These are phyloP conservation scores for Cadophora sp. DNA, from an alignment of 2,329 filamentous ascomycete genomes.

Conservation along the genomic window DNA sequence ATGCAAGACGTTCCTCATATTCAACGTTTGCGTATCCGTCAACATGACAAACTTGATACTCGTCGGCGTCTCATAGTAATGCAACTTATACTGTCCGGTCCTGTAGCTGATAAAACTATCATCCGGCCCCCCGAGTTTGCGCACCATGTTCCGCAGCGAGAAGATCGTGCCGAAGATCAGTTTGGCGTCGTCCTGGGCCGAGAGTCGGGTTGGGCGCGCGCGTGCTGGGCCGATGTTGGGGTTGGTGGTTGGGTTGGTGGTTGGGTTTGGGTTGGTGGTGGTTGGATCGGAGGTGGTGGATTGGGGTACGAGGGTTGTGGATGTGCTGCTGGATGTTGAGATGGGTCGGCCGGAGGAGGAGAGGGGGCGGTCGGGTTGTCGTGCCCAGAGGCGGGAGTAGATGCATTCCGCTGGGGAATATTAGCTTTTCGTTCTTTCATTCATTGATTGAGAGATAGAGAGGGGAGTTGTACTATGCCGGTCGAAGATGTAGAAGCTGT, in stretches of 20 bases:
- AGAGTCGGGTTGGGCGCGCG: constrained; percentile 43
- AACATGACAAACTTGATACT: constrained; percentile 97
- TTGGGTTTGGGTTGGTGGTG: constrained; percentile 20
- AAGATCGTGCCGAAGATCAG: constrained; percentile 97
- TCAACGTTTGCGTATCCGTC: constrained; percentile 86
- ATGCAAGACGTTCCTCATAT: constrained; percentile 92
- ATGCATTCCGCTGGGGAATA: constrained; percentile 84
- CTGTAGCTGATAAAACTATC: constrained; percentile 95
- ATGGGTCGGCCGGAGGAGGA: constrained; percentile 52
- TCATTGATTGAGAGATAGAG: background rate
- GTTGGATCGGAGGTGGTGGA: background rate
- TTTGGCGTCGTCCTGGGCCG: constrained; percentile 85
- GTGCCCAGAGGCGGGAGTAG: constrained; percentile 84
- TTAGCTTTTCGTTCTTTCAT: constrained; percentile 18
- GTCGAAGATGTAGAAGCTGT: constrained; percentile 99
- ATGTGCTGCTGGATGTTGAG: constrained; percentile 52
- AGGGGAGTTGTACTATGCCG: constrained; percentile 77
- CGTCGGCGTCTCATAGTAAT: constrained; percentile 98
- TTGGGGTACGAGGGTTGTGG: constrained; percentile 19
- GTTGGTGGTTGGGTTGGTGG: constrained; percentile 49
- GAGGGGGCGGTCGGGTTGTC: constrained; percentile 43
- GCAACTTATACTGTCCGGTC: constrained; percentile 94
- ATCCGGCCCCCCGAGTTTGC: constrained; percentile 91
- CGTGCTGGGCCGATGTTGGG: constrained; percentile 44
- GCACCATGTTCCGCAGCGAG: constrained; percentile 94